Percentiles rank a stretch among this genome's conserved stretches.
phyloP scores from a whole-genome alignment of 176 grass and related monocot genomes.

The Ampelocalamus luodianensis region DNA sequence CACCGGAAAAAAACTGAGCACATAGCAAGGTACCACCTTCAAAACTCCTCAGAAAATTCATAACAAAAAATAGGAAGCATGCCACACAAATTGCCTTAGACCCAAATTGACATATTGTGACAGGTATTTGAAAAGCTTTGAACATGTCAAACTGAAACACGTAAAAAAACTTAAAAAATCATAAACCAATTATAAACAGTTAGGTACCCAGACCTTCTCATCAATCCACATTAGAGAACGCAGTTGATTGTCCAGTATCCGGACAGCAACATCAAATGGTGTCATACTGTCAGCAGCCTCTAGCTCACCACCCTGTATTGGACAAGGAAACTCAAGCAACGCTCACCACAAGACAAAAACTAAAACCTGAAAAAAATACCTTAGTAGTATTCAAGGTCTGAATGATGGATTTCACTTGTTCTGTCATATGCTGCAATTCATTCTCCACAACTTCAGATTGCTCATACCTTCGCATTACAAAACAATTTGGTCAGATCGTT shows the following conservation, averaged over 20 bases:
- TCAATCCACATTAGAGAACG: constrained; percentile 97
- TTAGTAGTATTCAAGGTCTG: constrained; percentile 89
- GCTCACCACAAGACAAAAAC: constrained; percentile 17
- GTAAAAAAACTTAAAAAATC: not conserved
- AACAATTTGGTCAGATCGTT: constrained; percentile 42
- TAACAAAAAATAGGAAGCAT: not conserved
- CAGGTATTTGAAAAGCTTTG: not conserved
- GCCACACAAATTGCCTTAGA: not conserved
- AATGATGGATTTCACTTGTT: constrained; percentile 97
- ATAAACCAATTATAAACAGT: not conserved
- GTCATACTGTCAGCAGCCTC: constrained; percentile 78
- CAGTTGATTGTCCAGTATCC: constrained; percentile 95
- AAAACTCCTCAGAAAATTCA: constrained; percentile 1
- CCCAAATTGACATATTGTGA: not conserved
- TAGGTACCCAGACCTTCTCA: constrained; percentile 70
- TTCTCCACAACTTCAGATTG: constrained; percentile 82
- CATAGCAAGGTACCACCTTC: not conserved
- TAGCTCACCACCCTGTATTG: constrained; percentile 70
- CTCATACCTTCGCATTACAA: constrained; percentile 67
- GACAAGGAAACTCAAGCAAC: constrained; percentile 39
- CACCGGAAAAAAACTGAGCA: not conserved
- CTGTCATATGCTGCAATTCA: constrained; percentile 97
- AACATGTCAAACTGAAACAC: not conserved
- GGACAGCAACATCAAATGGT: constrained; percentile 95
- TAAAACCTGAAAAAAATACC: constrained; percentile 48